Conservation (phyloP, 768 basidiomycete species). For the Cubamyces lactineus region DNA sequence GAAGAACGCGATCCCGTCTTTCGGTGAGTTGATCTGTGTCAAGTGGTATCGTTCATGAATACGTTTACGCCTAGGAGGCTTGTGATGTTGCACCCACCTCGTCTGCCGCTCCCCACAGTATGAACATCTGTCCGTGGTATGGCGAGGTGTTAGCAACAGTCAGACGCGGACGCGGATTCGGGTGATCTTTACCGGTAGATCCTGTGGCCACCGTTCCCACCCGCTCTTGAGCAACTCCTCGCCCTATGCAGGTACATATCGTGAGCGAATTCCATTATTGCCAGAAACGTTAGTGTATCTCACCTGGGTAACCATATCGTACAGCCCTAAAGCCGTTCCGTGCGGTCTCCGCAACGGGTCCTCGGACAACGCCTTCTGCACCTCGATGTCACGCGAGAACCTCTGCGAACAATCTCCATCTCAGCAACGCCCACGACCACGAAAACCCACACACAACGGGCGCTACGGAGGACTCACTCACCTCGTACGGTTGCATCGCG, state of each 20-base stretch:
- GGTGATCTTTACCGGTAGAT: background rate
- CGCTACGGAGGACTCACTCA: too few species aligned
- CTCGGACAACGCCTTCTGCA: background rate
- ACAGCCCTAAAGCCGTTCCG: background rate
- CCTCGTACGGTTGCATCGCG: background rate
- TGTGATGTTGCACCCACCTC: background rate
- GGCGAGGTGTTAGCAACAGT: background rate
- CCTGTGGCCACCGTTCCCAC: constrained; percentile 5
- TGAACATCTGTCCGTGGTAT: background rate
- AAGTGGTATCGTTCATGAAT: too few species aligned
- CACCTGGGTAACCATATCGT: constrained; percentile 5
- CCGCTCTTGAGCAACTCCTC: constrained; percentile 1
- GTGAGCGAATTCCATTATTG: background rate
- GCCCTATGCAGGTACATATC: background rate
- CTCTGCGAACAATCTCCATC: background rate
- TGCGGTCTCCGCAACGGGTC: background rate
- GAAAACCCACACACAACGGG: too few species aligned
- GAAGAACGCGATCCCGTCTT: constrained; percentile 54
- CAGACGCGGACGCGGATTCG: too few species aligned
- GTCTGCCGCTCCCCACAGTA: constrained; percentile 6
- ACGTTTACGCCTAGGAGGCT: background rate
- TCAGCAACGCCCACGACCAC: background rate
- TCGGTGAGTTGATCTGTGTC: constrained; percentile 53
- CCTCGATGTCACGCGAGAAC: constrained; percentile 4
- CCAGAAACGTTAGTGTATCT: background rate